These are phyloP conservation scores for Daldinia bambusicola DNA, from an alignment of 495 filamentous ascomycete genomes.

Conservation along the genomic window DNA sequence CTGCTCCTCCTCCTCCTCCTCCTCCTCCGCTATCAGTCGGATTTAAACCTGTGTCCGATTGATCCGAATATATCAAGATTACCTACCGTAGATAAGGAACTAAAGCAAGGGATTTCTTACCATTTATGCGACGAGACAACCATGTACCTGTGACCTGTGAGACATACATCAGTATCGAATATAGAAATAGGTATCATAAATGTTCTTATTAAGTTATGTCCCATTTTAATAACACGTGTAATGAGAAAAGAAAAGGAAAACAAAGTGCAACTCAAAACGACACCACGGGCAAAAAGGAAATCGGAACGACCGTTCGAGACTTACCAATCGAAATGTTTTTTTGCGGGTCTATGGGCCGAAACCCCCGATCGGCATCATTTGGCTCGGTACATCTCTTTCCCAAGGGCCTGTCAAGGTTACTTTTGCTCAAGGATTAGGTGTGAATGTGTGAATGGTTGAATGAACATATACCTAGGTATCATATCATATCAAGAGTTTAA, in stretches of 20 bases:
- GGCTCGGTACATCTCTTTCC: conserved; percentile 34
- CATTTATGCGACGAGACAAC: neutral
- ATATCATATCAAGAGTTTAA: conserved; percentile 19
- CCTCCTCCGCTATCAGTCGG: neutral
- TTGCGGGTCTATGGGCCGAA: conserved; percentile 44
- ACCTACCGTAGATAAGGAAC: no score
- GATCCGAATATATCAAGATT: neutral
- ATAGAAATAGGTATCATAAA: neutral
- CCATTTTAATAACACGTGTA: conserved; percentile 8
- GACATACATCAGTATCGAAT: no score
- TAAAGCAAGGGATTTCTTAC: neutral
- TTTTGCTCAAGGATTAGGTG: conserved; percentile 27
- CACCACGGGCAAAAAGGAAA: conserved; percentile 2
- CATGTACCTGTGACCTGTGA: neutral
- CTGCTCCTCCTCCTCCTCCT: neutral
- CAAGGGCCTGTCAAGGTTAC: conserved; percentile 7
- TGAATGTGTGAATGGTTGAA: no score
- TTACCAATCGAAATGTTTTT: conserved; percentile 30
- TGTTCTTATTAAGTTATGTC: conserved; percentile 1
- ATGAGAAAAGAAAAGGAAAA: conserved; percentile 5
- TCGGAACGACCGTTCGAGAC: conserved; percentile 26
- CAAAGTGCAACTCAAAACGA: neutral
- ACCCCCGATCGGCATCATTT: conserved; percentile 42
- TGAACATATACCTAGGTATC: no score
- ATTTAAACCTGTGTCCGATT: neutral